These are phyloP conservation scores for Sporothrix luriei DNA, from an alignment of 2,329 filamentous ascomycete species.

Conservation along the genomic window DNA sequence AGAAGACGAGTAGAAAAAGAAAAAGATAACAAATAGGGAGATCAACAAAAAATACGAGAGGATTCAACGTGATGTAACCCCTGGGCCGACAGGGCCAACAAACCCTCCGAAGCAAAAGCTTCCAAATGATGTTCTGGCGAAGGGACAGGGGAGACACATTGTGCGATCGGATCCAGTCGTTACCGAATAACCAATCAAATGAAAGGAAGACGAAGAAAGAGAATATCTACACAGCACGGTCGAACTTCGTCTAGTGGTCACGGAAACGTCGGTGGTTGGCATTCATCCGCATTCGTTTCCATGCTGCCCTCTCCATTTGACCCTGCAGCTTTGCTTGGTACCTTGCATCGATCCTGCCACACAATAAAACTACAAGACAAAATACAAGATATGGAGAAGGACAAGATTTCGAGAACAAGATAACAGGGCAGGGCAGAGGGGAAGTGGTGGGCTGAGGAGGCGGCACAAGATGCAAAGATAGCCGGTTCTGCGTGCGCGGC, in stretches of 20 bases:
- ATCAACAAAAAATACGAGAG: not conserved
- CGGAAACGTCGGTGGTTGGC: not conserved
- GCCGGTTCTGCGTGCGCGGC: constrained; percentile 1
- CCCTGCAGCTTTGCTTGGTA: constrained; percentile 6
- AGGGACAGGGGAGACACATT: not conserved
- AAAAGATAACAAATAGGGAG: not conserved
- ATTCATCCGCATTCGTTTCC: not conserved
- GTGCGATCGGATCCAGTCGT: too few species aligned
- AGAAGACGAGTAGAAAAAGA: not conserved
- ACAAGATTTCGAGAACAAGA: not conserved
- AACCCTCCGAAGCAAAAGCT: constrained; percentile 1
- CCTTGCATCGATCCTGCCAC: constrained; percentile 19
- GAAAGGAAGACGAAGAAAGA: not conserved
- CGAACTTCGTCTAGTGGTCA: too few species aligned
- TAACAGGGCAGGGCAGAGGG: not conserved
- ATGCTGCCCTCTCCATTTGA: not conserved
- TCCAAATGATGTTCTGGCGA: not conserved
- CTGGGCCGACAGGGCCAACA: constrained; percentile 9
- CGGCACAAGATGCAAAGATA: constrained; percentile 12
- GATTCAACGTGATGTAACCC: not conserved
- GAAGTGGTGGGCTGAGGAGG: not conserved
- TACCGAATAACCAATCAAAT: not conserved
- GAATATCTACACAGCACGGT: too few species aligned
- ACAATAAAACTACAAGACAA: not conserved
- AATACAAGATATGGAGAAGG: not conserved